Conservation (phyloP, 2,329 filamentous ascomycete species). For the Cadophora sp. region DNA sequence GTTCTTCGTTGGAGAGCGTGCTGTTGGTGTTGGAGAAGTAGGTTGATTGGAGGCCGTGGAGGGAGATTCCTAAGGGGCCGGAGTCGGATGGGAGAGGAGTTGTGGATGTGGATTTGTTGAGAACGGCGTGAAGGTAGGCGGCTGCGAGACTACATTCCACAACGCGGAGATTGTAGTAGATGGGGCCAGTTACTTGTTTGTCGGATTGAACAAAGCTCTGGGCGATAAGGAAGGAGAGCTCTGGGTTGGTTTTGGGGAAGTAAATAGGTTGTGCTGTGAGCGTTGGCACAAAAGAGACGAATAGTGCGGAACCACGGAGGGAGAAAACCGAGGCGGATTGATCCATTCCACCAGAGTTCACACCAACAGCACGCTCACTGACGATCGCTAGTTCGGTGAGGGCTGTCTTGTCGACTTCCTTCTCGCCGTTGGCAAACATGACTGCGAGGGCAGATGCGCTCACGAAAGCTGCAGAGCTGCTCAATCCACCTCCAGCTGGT, state of each 20-base stretch:
- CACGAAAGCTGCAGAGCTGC: constrained; percentile 92
- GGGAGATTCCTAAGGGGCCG: constrained; percentile 80
- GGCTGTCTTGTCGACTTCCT: constrained; percentile 85
- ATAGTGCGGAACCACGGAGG: constrained; percentile 81
- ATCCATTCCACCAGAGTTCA: constrained; percentile 98
- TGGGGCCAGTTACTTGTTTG: constrained; percentile 91
- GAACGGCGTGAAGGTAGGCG: constrained; percentile 64
- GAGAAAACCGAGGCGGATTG: constrained; percentile 96
- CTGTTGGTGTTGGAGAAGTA: constrained; percentile 61
- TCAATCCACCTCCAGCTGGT: constrained; percentile 88
- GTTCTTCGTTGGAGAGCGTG: constrained; percentile 58
- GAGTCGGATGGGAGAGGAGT: constrained; percentile 76
- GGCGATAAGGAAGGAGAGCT: constrained; percentile 90
- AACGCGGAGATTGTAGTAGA: constrained; percentile 96
- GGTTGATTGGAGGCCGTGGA: constrained; percentile 85
- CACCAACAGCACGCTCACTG: constrained; percentile 90
- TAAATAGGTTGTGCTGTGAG: constrained; percentile 79
- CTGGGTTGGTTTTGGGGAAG: constrained; percentile 81
- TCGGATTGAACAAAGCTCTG: constrained; percentile 94
- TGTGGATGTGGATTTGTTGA: constrained; percentile 59
- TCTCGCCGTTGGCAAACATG: constrained; percentile 82
- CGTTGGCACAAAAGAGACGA: constrained; percentile 85
- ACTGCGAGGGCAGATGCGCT: constrained; percentile 89
- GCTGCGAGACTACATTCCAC: constrained; percentile 95
- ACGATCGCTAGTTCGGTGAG: constrained; percentile 93